Conservation (phyloP, 2,329 filamentous ascomycete genomes). For the Penicillium glabrum region DNA sequence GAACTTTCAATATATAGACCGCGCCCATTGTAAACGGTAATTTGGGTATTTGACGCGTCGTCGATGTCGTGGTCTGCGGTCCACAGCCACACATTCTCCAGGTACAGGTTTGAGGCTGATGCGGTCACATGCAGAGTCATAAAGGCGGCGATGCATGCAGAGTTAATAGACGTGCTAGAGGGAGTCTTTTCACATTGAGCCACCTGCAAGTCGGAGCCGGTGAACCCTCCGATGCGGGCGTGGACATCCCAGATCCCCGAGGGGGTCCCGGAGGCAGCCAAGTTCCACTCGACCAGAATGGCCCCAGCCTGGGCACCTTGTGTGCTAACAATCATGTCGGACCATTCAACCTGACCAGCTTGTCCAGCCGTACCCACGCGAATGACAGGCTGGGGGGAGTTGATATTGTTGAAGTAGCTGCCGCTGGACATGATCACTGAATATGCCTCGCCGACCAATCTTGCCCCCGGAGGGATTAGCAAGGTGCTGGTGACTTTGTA, state of each 20-base stretch:
- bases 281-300: slow-evolving; percentile 40
- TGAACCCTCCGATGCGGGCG: neutral
- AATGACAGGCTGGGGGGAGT: neutral
- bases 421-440: slow-evolving; percentile 4
- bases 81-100: slow-evolving; percentile 9
- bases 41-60: neutral
- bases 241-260: slow-evolving; percentile 8
- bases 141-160: neutral
- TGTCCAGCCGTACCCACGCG: neutral
- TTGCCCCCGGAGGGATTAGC: neutral
- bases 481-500: neutral
- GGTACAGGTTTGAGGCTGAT: neutral
- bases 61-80: slow-evolving; percentile 4
- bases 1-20: slow-evolving; percentile 50
- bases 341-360: slow-evolving; percentile 1
- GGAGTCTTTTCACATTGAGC: neutral
- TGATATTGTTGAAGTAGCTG: slow-evolving; percentile 1
- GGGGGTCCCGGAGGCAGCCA: slow-evolving; percentile 20
- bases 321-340: slow-evolving; percentile 34
- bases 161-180: neutral
- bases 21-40: slow-evolving; percentile 41
- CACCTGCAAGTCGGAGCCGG: neutral
- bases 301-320: slow-evolving; percentile 34
- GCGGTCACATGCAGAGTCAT: slow-evolving; percentile 1
- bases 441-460: slow-evolving; percentile 4